Evolutionary conservation across 2,329 filamentous ascomycete species (phyloP).

Genomic region (Blastomyces percursus): DNA sequence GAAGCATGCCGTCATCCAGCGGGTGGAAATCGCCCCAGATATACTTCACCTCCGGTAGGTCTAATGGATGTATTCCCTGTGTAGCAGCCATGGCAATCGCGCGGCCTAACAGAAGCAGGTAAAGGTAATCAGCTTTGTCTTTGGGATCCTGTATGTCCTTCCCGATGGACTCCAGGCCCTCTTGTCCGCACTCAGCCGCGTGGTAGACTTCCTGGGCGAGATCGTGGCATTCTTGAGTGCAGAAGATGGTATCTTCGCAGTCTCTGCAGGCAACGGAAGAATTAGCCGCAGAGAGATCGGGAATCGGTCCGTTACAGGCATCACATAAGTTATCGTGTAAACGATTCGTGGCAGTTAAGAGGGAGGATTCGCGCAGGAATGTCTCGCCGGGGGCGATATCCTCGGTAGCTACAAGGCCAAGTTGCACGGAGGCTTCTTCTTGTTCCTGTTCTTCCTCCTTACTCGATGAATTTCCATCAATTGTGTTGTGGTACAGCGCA

Average conservation of each 20-base stretch:
- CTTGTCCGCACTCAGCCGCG: conserved; percentile 46
- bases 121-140: conserved; percentile 49
- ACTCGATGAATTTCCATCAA: conserved; percentile 12
- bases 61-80: conserved; percentile 47
- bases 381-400: conserved; percentile 66
- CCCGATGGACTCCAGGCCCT: conserved; percentile 45
- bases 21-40: conserved; percentile 54
- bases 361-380: conserved; percentile 70
- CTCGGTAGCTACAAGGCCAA: conserved; percentile 80
- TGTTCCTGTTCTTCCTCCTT: conserved; percentile 16
- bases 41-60: conserved; percentile 50
- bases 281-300: conserved; percentile 39
- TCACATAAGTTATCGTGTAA: conserved; percentile 82
- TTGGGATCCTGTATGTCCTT: conserved; percentile 47
- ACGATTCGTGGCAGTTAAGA: conserved; percentile 80
- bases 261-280: conserved; percentile 40
- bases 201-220: conserved; percentile 48
- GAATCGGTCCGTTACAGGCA: conserved; percentile 68
- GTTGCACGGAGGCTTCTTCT: conserved; percentile 50
- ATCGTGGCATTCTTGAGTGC: conserved; percentile 46
- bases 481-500: conserved; percentile 44
- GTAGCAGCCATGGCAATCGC: conserved; percentile 51
- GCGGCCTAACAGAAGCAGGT: conserved; percentile 49
- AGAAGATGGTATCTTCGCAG: conserved; percentile 51
- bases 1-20: conserved; percentile 16